Percentiles rank a stretch among this genome's conserved stretches.
These are phyloP conservation scores for Cucurbita moschata DNA, from an alignment of 306 rosid genomes.

Conservation along the genomic window DNA sequence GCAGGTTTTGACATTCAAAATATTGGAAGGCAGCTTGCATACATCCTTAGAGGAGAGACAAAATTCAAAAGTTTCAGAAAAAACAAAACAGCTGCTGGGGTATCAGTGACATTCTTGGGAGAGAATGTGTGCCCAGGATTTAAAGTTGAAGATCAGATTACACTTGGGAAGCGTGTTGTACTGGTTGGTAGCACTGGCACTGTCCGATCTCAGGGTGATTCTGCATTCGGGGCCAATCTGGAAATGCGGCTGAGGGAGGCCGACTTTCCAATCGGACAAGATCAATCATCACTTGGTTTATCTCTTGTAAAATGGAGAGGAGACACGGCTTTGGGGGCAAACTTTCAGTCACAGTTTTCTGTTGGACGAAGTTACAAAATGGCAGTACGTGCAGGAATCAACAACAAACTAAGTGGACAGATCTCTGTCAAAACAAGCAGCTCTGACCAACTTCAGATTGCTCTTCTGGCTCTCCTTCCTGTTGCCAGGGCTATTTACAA, in stretches of 20 bases:
- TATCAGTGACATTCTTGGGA: constrained; percentile 77
- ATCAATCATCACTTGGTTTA: constrained; percentile 74
- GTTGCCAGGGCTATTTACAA: constrained; percentile 55
- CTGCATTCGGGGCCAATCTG: constrained; percentile 83
- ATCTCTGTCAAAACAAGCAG: constrained; percentile 71
- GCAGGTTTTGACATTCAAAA: constrained; percentile 95
- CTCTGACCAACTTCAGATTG: constrained; percentile 94
- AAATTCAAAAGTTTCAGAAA: constrained; percentile 61
- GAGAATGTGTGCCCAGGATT: constrained; percentile 81
- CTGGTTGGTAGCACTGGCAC: constrained; percentile 79
- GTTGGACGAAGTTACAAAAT: constrained; percentile 78
- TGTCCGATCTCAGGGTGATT: constrained; percentile 61
- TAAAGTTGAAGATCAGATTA: constrained; percentile 81
- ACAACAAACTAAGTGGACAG: constrained; percentile 96
- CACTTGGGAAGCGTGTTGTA: constrained; percentile 72
- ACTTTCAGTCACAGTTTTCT: constrained; percentile 76
- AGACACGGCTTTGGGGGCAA: constrained; percentile 72
- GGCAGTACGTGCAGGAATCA: constrained; percentile 81
- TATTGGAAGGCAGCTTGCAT: constrained; percentile 45
- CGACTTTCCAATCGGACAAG: constrained; percentile 94
- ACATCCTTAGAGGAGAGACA: constrained; percentile 55
- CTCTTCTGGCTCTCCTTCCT: constrained; percentile 69
- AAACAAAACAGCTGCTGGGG: constrained; percentile 78
- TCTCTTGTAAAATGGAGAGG: constrained; percentile 94
- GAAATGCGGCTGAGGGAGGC: constrained; percentile 92